Evolutionary conservation across 192 early-diverging fungal species (phyloP).

Genomic region (Mortierella antarctica): DNA sequence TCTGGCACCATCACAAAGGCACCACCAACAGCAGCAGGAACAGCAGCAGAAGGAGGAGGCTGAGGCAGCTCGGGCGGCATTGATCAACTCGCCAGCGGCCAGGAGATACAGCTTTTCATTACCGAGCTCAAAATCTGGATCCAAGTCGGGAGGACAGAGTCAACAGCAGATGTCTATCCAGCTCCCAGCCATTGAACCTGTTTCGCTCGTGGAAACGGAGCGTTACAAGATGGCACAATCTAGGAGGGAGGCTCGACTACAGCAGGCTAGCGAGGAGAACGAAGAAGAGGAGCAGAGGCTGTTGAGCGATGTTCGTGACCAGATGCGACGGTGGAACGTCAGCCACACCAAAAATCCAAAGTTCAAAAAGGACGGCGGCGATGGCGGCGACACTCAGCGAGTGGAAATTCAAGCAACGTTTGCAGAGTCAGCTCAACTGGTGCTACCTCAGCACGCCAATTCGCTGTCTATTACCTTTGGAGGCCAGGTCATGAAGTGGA

Average conservation of each 20-base stretch:
- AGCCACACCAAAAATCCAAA: conserved; percentile 4
- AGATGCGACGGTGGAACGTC: conserved; percentile 58
- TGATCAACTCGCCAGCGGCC: conserved; percentile 33
- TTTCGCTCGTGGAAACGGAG: conserved; percentile 61
- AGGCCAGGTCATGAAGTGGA: conserved; percentile 79
- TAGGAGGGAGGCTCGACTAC: conserved; percentile 58
- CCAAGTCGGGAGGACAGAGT: background rate
- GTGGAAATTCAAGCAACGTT: conserved; percentile 58
- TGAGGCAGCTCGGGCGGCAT: conserved; percentile 8
- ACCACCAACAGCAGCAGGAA: background rate
- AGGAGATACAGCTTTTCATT: conserved; percentile 44
- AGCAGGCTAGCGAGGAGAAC: conserved; percentile 22
- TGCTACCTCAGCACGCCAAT: conserved; percentile 81
- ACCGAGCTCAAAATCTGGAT: conserved; percentile 29
- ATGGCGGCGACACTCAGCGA: conserved; percentile 14
- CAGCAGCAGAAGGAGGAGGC: conserved; percentile 10
- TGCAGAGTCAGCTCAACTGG: conserved; percentile 72
- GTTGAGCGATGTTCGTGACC: conserved; percentile 52
- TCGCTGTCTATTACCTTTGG: conserved; percentile 75
- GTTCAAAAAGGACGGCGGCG: background rate
- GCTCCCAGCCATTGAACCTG: conserved; percentile 65
- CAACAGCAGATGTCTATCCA: conserved; percentile 7
- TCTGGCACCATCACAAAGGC: background rate
- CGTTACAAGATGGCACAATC: conserved; percentile 69
- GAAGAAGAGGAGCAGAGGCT: conserved; percentile 27